Evolutionary conservation across 352 stramenopile genomes (phyloP), one percentile per base, ranked within the genome.

Genomic region (Saprolegnia diclina): DNA sequence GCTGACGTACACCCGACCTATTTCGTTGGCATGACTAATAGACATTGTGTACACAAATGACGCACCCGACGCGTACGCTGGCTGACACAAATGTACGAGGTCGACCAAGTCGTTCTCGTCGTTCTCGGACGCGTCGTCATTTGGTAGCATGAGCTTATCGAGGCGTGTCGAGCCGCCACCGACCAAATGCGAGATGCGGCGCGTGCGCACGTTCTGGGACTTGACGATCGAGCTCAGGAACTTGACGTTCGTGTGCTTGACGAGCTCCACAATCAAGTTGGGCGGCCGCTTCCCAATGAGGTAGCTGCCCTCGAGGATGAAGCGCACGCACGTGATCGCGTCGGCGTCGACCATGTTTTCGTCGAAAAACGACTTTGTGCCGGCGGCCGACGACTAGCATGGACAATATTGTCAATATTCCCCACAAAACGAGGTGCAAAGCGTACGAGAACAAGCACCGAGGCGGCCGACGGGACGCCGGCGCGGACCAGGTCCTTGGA

Each of bases 331-430:
- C 6, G 85, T 92, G 70, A 92, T 92, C 11, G 85, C 85, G 56
- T 92, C 80, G 5, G 85, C 82, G 50, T 92, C 85, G 6, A 92
- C 76, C 85, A 92, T 92, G 57, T 92, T 92, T 6, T 81, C 77
- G 52, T 92, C 85, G 0, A 82, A 77, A 64, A 89, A 92, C 7
- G 44, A 21, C 5, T 53, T 37, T 14, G 21, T 71, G 38, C 14
- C 21, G 19, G 18, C 26, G 18, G 53, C 29, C 4, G 52, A 59
- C 11, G 53, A 40, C 35, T 59, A 32, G 7, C 22, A 19, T 38
- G 21, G 13, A 32, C 32, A 5, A 52, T 45, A 11, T 26, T 26
- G 40, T 38, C 48, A 63, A 63, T 42, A n/a, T 38, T 52, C 11
- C 7, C 4, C 6, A n/a, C 16, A 40, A 48, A 74, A 70, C 9